Conservation (phyloP, 208 protist species). For the Crithidia acanthocephali region DNA sequence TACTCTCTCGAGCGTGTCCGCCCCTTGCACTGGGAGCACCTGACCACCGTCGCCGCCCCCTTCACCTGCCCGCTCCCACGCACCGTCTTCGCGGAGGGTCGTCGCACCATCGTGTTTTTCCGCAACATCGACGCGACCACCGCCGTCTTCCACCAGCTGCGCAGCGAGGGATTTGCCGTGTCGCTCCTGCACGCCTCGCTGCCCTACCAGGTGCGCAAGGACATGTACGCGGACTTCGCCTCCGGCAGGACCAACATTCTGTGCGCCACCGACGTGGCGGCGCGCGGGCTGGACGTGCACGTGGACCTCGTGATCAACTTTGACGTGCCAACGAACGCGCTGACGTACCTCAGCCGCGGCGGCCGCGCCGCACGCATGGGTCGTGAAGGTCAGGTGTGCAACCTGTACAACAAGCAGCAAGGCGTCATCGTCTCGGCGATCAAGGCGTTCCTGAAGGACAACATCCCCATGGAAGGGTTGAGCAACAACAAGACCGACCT, state of each 20-base stretch:
- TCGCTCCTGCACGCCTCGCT: slow-evolving; percentile 77
- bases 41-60: slow-evolving; percentile 72
- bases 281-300: slow-evolving; percentile 82
- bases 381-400: slow-evolving; percentile 68
- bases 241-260: slow-evolving; percentile 88
- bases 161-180: slow-evolving; percentile 56
- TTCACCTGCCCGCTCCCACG: slow-evolving; percentile 71
- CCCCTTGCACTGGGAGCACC: slow-evolving; percentile 75
- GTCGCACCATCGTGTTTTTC: slow-evolving; percentile 76
- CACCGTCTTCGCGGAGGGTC: slow-evolving; percentile 63
- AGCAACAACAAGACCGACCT: slow-evolving; percentile 72
- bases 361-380: slow-evolving; percentile 85
- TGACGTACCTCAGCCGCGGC: slow-evolving; percentile 71
- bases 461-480: slow-evolving; percentile 65
- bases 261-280: slow-evolving; percentile 91
- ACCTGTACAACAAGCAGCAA: slow-evolving; percentile 78
- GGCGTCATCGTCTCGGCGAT: slow-evolving; percentile 75
- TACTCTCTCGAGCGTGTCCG: slow-evolving; percentile 57
- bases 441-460: slow-evolving; percentile 54
- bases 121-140: slow-evolving; percentile 75
- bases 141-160: slow-evolving; percentile 79
- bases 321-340: slow-evolving; percentile 80
- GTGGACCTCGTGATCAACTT: slow-evolving; percentile 91
- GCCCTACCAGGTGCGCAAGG: slow-evolving; percentile 57
- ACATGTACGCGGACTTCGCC: slow-evolving; percentile 73